Evolutionary conservation across 495 filamentous ascomycete genomes (phyloP).

Genomic region (Talaromyces trachyspermus): DNA sequence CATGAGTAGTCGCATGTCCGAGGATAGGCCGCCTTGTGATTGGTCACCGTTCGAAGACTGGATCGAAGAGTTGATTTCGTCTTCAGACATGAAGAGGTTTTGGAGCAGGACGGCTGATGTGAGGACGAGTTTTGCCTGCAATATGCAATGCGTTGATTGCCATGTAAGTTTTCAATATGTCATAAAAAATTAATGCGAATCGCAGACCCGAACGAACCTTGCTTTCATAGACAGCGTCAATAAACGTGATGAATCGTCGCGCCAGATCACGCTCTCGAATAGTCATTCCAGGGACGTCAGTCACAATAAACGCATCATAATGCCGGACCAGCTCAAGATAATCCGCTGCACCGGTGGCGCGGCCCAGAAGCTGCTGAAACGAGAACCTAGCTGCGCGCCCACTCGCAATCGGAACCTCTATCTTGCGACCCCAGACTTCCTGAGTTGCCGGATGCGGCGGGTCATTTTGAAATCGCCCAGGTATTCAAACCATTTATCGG

Average conservation of each 20-base stretch:
- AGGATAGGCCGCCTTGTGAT: conserved; percentile 37
- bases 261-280: conserved; percentile 80
- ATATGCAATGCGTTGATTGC: conserved; percentile 12
- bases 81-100: conserved; percentile 80
- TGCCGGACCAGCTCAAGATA: conserved; percentile 87
- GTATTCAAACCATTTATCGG: conserved; percentile 90
- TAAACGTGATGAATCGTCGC: conserved; percentile 90
- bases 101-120: conserved; percentile 78
- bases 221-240: conserved; percentile 88
- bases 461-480: conserved; percentile 75
- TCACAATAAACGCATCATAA: conserved; percentile 88
- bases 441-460: conserved; percentile 72
- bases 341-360: conserved; percentile 84
- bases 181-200: conserved; percentile 1
- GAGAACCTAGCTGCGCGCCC: conserved; percentile 83
- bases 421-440: conserved; percentile 88
- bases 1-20: conserved; percentile 84
- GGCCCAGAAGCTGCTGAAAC: conserved; percentile 82
- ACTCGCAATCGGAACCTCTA: conserved; percentile 78
- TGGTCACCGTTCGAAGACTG: conserved; percentile 7
- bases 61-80: conserved; percentile 53
- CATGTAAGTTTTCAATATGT: neutral
- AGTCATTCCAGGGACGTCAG: conserved; percentile 87
- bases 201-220: conserved; percentile 45
- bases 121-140: conserved; percentile 84